Evolutionary conservation across 495 filamentous ascomycete genomes (phyloP), one percentile per base, ranked within the genome.

Genomic region (Chaetomidium leptoderma): DNA sequence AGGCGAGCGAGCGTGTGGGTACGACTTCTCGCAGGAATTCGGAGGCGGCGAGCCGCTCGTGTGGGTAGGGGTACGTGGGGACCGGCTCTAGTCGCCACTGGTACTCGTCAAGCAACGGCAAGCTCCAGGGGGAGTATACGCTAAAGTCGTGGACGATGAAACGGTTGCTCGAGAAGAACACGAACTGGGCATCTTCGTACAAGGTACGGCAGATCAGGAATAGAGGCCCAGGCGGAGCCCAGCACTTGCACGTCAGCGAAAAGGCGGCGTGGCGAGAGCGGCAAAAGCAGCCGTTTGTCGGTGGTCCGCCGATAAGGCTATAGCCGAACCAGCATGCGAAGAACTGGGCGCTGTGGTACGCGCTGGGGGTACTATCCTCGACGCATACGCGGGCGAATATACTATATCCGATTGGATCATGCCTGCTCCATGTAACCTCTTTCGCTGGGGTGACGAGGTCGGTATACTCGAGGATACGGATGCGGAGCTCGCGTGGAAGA

Each of bases 391-490:
- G 44, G 14, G n/a, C n/a, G n/a, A n/a, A n/a, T n/a, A n/a, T n/a
- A n/a, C n/a, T n/a, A n/a, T n/a, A n/a, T n/a, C n/a, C n/a, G n/a
- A n/a, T n/a, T n/a, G n/a, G n/a, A n/a, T 47, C 26, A 16, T 47
- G 44, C 8, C 24, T 2, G 6, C 26, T 17, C 44, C 44, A 47
- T 47, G 23, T 27, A 0, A 47, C 26, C 26, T 47, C 21, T 17
- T n/a, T 17, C 8, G 4, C 17, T 3, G 44, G 44, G 14, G 16
- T 29, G 14, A 53, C 7, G n/a, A 53, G 50, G 19, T 53, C 50
- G 50, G 50, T 53, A 9, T 53, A 32, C 32, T 53, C 37, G 6
- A 53, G 50, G 21, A 53, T 53, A 3, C 35, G 50, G 24, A 53
- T 5, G 7, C 36, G 50, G 36, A 53, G 26, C 17, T 53, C 50